Conservation (phyloP, 495 filamentous ascomycete species). For the Penicillium coffeae region DNA sequence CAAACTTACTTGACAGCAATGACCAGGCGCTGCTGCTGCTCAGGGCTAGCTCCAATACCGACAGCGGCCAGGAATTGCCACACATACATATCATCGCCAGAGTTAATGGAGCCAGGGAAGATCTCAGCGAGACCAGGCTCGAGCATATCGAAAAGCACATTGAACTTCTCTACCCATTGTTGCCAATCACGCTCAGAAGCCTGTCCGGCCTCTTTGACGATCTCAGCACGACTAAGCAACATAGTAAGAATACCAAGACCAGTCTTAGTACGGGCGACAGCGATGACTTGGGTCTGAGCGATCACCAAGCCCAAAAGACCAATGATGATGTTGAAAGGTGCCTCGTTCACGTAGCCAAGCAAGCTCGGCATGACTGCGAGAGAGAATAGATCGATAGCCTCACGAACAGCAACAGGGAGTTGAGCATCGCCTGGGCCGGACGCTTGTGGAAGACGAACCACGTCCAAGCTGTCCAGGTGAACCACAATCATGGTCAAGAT, state of each 20-base stretch:
- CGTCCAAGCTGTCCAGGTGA: constrained; percentile 88
- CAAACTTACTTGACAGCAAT: constrained; percentile 79
- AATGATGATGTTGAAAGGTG: constrained; percentile 81
- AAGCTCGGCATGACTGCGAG: constrained; percentile 84
- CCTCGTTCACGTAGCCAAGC: constrained; percentile 83
- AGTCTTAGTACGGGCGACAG: constrained; percentile 76
- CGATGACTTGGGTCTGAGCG: constrained; percentile 72
- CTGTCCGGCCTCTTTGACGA: constrained; percentile 74
- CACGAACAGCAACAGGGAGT: constrained; percentile 66
- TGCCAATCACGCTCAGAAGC: constrained; percentile 70
- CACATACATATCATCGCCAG: constrained; percentile 86
- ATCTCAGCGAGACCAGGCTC: constrained; percentile 78
- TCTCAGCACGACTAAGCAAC: constrained; percentile 89
- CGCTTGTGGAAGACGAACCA: constrained; percentile 73
- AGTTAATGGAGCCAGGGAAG: constrained; percentile 79
- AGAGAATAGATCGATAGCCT: constrained; percentile 88
- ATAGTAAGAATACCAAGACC: constrained; percentile 89
- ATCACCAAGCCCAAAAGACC: constrained; percentile 83
- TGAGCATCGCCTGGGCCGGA: constrained; percentile 60
- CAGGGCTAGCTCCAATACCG: constrained; percentile 84
- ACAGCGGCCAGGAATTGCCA: constrained; percentile 97
- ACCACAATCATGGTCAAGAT: constrained; percentile 93
- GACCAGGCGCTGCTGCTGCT: constrained; percentile 90
- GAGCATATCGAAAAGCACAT: constrained; percentile 77
- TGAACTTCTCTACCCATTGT: constrained; percentile 80